These are phyloP conservation scores for Stellera chamaejasme DNA, from an alignment of 345 rosid genomes.

Conservation along the genomic window DNA sequence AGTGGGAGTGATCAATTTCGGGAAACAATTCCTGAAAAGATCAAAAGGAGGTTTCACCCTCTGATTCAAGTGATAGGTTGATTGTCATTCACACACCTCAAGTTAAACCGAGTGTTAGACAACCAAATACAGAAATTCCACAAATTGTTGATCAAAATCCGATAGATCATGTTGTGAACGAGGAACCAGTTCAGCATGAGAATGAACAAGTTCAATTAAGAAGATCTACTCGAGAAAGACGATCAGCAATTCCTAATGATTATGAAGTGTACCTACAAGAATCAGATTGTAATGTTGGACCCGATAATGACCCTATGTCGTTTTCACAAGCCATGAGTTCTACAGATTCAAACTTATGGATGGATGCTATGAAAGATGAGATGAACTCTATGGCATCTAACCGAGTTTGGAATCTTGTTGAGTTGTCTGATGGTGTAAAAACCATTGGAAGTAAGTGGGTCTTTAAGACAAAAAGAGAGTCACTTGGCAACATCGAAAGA, in stretches of 20 bases:
- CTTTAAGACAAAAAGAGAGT: too few species aligned
- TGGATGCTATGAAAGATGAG: conserved; percentile 1
- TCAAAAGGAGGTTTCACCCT: too few species aligned
- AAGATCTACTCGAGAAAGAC: background rate
- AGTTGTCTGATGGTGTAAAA: too few species aligned
- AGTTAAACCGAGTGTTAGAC: background rate
- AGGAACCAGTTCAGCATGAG: background rate
- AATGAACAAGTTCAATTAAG: background rate
- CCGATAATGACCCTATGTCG: background rate
- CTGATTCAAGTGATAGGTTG: too few species aligned
- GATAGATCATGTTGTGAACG: background rate
- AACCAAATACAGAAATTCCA: background rate
- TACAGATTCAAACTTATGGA: background rate
- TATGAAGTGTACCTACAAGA: background rate
- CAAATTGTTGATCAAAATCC: background rate
- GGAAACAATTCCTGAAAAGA: background rate
- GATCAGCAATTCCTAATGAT: background rate
- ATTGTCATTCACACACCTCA: background rate
- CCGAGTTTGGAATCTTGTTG: too few species aligned
- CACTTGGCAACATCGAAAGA: too few species aligned
- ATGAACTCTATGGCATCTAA: background rate
- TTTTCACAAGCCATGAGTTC: too few species aligned
- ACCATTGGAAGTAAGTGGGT: too few species aligned
- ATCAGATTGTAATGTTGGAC: background rate
- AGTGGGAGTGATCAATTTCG: conserved; percentile 1